Evolutionary conservation across 352 stramenopile species (phyloP).

Genomic region (Globisporangium emineosum): DNA sequence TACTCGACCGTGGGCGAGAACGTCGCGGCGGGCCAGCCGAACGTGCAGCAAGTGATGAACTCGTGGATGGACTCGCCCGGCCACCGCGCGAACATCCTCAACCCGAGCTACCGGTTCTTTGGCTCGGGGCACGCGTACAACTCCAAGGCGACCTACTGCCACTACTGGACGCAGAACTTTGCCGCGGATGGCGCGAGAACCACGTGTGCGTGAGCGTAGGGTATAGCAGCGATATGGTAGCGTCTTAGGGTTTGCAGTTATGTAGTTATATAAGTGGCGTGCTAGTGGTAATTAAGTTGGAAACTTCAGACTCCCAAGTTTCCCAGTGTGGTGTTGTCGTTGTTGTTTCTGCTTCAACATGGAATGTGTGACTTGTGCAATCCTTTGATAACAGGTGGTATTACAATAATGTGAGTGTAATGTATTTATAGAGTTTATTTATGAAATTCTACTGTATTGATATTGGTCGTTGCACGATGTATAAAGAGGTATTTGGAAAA

Average conservation of each 20-base stretch:
- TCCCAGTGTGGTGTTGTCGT: not conserved
- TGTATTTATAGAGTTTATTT: not conserved
- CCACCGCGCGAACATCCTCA: slow-evolving; percentile 27
- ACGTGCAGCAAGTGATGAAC: slow-evolving; percentile 14
- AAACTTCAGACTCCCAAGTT: not conserved
- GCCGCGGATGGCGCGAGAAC: slow-evolving; percentile 8
- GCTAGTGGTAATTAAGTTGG: not conserved
- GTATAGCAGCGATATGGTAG: not conserved
- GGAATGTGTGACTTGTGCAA: not conserved
- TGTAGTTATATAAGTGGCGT: not conserved
- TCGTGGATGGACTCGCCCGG: slow-evolving; percentile 26
- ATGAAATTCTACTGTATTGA: not conserved
- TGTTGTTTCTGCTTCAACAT: not conserved
- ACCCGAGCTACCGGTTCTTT: slow-evolving; percentile 23
- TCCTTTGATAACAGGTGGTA: not conserved
- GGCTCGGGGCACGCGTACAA: slow-evolving; percentile 21
- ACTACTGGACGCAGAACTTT: slow-evolving; percentile 32
- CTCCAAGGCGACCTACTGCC: slow-evolving; percentile 12
- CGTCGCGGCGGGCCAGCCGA: slow-evolving; percentile 19
- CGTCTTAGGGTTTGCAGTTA: too few relatives aligned
- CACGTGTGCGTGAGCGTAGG: slow-evolving; percentile 26
- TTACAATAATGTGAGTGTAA: not conserved
- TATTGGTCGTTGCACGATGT: too few relatives aligned
- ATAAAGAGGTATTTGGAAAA: too few relatives aligned
- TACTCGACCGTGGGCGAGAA: slow-evolving; percentile 32